Conservation (phyloP, 2,329 filamentous ascomycete species). For the Aspergillus sp. region DNA sequence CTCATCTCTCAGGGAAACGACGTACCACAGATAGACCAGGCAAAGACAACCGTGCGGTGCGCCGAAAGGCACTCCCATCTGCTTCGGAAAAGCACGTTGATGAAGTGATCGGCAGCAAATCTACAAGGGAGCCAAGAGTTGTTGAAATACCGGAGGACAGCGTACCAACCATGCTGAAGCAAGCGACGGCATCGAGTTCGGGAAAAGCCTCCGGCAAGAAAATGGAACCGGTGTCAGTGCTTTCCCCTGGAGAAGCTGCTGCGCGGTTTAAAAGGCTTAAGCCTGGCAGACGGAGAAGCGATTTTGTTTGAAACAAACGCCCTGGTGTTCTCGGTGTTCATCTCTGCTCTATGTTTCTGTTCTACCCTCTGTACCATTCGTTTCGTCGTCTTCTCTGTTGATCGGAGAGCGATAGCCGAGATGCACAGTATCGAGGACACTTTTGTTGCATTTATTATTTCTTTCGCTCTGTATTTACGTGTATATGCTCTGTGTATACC, state of each 20-base stretch:
- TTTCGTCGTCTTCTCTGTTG: background rate
- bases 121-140: background rate
- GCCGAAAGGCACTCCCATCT: background rate
- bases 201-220: background rate
- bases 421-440: background rate
- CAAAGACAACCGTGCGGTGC: background rate
- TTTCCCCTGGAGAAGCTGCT: constrained; percentile 1
- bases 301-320: background rate
- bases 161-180: background rate
- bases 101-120: background rate
- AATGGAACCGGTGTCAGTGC: background rate
- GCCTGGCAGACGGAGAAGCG: constrained; percentile 8
- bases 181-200: background rate
- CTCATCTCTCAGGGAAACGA: background rate
- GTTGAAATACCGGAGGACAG: constrained; percentile 8
- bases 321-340: background rate
- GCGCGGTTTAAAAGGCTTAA: constrained; percentile 4
- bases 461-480: background rate
- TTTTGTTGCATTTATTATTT: background rate
- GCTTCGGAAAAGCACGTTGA: background rate
- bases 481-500: background rate
- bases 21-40: background rate
- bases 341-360: background rate
- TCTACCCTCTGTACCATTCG: too few species aligned
- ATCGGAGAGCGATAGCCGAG: background rate